Evolutionary conservation across 2,329 filamentous ascomycete genomes (phyloP), one percentile per base, ranked within the genome.

Genomic region (Verticillium tricorpus): DNA sequence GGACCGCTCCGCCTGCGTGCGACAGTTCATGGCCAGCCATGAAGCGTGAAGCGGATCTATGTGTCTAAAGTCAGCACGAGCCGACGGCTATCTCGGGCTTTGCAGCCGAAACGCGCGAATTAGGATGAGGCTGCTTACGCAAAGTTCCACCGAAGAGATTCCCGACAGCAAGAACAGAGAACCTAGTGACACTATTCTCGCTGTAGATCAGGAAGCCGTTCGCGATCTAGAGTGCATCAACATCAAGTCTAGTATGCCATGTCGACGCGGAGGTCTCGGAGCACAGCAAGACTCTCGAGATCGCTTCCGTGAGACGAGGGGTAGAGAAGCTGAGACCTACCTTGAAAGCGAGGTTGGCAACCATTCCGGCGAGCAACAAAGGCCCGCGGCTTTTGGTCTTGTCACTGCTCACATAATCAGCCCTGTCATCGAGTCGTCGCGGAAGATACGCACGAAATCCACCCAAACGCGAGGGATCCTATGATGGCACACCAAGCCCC

Each of bases 401-500:
- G 14, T 65, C 65, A 32, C 65, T 67, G 2, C 35, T 14, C 2
- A 35, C 25, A 8, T 5, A 25, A 2, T 55, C 52, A 55, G 22
- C 12, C 14, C 52, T 25, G n/a, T 32, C n/a, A 8, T 55, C 19
- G 22, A 22, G 6, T 32, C 11, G 14, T 19, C 3, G 14, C 17
- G 25, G 14, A 28, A 25, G 52, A 15, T 22, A 62, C 61, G 62
- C 56, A 65, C 59, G 68, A 65, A 57, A 67, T 45, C 39, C 62
- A 66, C 7, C 74, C 74, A 70, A 71, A 76, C 5, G 66, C 28
- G 1, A 77, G 22, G 52, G 72, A 76, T 22, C 68, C 65, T 0
- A 74, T 31, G 2, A 76, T 61, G n/a, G 76, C 56, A 12, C 71
- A 64, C 74, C 74, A 77, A 1, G 67, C 64, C 6, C 75, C 74